Evolutionary conservation across 805 yeast genomes (phyloP).

Genomic region (Myxozyma neotropica): DNA sequence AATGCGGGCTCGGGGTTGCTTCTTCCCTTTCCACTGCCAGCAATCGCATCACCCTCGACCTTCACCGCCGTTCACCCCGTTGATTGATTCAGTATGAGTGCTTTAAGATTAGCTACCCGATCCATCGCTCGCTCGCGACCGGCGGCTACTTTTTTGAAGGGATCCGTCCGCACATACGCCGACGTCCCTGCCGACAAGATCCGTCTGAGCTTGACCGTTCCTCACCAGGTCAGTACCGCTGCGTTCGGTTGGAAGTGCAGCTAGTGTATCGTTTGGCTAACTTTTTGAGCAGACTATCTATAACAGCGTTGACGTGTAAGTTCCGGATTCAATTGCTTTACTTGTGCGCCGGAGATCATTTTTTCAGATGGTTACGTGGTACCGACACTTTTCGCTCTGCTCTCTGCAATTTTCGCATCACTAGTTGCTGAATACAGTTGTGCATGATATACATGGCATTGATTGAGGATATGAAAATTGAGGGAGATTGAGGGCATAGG

Average conservation of each 20-base stretch:
- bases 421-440: no score
- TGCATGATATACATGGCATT: no score
- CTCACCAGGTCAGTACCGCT: slow-evolving; percentile 62
- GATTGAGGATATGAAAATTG: no score
- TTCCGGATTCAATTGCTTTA: background rate
- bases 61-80: background rate
- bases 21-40: background rate
- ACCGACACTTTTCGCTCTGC: no score
- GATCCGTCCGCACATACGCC: slow-evolving; percentile 70
- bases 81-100: slow-evolving; percentile 21
- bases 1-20: slow-evolving; percentile 11
- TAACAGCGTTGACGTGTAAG: slow-evolving; percentile 43
- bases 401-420: no score
- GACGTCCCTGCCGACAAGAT: slow-evolving; percentile 78
- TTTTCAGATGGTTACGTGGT: no score
- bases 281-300: slow-evolving; percentile 38
- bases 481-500: no score
- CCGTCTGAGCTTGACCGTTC: slow-evolving; percentile 87
- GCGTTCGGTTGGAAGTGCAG: background rate
- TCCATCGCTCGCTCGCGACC: slow-evolving; percentile 23
- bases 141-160: slow-evolving; percentile 13
- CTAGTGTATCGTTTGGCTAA: background rate
- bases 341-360: no score
- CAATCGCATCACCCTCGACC: background rate
- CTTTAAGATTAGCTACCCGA: slow-evolving; percentile 24